Conservation (phyloP, 805 yeast species). For the Grigorovia humatica region DNA sequence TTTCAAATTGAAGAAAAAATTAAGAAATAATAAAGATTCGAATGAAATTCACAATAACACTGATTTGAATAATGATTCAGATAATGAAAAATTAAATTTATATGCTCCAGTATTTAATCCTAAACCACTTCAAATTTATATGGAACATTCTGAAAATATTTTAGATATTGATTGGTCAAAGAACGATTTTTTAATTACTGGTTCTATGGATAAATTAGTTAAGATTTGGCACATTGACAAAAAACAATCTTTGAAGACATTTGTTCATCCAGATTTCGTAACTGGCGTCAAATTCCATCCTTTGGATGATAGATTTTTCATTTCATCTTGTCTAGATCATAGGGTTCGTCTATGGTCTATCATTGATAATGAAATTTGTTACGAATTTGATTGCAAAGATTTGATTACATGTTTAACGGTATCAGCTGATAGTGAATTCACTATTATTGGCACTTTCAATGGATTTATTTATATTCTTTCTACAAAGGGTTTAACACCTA, state of each 20-base stretch:
- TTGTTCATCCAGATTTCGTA: slow-evolving; percentile 70
- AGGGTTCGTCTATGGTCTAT: slow-evolving; percentile 75
- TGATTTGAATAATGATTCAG: background rate
- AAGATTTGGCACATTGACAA: slow-evolving; percentile 79
- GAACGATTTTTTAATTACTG: slow-evolving; percentile 66
- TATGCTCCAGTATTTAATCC: slow-evolving; percentile 75
- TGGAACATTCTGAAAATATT: slow-evolving; percentile 62
- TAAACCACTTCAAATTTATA: slow-evolving; percentile 47
- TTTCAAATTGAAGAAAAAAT: background rate
- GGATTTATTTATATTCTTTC: slow-evolving; percentile 56
- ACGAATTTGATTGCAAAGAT: slow-evolving; percentile 48
- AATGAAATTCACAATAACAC: background rate
- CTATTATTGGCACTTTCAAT: slow-evolving; percentile 65
- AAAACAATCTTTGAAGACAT: slow-evolving; percentile 48
- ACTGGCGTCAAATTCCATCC: slow-evolving; percentile 76
- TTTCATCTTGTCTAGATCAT: slow-evolving; percentile 73
- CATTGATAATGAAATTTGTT: slow-evolving; percentile 57
- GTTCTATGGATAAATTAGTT: slow-evolving; percentile 79
- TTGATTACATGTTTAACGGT: slow-evolving; percentile 67
- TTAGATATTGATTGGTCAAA: slow-evolving; percentile 81
- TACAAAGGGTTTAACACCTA: slow-evolving; percentile 48
- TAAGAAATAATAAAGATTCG: background rate
- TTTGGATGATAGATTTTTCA: slow-evolving; percentile 73
- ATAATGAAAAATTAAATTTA: slow-evolving; percentile 9
- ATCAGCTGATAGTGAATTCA: slow-evolving; percentile 45